Percentiles rank a stretch among this genome's conserved stretches.
Conservation (phyloP, 495 filamentous ascomycete genomes). For the Penicillium macrosclerotiorum region DNA sequence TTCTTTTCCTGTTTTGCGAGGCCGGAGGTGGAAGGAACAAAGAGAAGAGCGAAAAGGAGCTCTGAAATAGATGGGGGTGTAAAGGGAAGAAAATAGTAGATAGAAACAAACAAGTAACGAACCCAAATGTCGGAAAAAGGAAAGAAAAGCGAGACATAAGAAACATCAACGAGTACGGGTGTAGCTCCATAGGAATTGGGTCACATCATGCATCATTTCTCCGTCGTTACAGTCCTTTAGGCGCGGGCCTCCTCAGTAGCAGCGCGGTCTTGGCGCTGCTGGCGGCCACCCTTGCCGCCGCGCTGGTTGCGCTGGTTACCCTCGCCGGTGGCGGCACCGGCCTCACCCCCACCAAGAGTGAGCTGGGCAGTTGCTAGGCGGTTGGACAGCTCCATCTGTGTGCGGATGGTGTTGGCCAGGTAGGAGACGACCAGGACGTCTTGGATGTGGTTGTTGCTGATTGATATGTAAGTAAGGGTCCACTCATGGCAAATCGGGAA, state of each 20-base stretch:
- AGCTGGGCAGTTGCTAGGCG: conserved; percentile 83
- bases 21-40: conserved; percentile 12
- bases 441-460: conserved; percentile 97
- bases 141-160: conserved; percentile 19
- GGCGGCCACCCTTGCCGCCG: conserved; percentile 51
- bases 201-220: conserved; percentile 30
- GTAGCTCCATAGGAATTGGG: conserved; percentile 15
- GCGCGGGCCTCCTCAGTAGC: conserved; percentile 43
- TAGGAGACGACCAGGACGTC: conserved; percentile 96
- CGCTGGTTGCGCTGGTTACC: conserved; percentile 42
- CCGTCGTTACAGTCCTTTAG: conserved; percentile 20
- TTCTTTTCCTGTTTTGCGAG: conserved; percentile 10
- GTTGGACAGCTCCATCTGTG: conserved; percentile 97
- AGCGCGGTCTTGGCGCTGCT: conserved; percentile 40
- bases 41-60: conserved; percentile 18
- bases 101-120: conserved; percentile 13
- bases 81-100: conserved; percentile 12
- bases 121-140: conserved; percentile 13
- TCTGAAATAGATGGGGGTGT: conserved; percentile 20
- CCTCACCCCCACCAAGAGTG: conserved; percentile 56
- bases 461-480: conserved; percentile 34
- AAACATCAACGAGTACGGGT: conserved; percentile 19
- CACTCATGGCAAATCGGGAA: conserved; percentile 28
- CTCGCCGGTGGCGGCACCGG: conserved; percentile 29
- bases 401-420: conserved; percentile 96